Conservation (phyloP, 2,329 filamentous ascomycete species). For the Sporothrix variecibatus region DNA sequence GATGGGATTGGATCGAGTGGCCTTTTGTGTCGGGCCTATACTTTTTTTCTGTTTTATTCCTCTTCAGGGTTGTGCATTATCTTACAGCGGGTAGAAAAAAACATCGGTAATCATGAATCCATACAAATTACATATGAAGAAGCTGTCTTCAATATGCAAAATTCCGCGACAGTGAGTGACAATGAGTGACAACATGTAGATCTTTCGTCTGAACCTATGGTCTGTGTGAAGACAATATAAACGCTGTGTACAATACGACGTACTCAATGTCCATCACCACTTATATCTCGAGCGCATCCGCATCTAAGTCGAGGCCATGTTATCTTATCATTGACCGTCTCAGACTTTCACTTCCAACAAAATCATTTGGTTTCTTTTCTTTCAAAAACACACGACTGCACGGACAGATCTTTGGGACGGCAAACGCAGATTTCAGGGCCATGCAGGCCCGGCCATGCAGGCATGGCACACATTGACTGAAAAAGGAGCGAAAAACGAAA, state of each 20-base stretch:
- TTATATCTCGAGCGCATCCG: not conserved
- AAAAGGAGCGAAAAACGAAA: not conserved
- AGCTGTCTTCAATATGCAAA: not conserved
- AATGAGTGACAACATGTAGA: not conserved
- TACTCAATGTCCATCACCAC: not conserved
- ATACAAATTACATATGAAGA: not conserved
- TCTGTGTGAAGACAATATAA: not conserved
- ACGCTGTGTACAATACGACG: not conserved
- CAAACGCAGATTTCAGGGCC: conserved; percentile 13
- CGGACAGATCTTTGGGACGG: not conserved
- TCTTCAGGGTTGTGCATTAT: not conserved
- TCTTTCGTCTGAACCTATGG: not conserved
- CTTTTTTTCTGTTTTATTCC: not conserved
- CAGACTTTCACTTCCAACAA: not conserved
- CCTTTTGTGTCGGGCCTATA: not conserved
- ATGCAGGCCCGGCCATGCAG: not conserved
- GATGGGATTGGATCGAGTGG: conserved; percentile 7
- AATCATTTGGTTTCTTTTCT: not conserved
- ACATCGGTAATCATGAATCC: conserved; percentile 13
- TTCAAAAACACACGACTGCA: not conserved
- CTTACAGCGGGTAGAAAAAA: conserved; percentile 20
- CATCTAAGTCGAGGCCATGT: not conserved
- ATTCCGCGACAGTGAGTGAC: not conserved
- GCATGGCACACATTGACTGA: not conserved
- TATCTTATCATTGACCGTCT: not conserved